Evolutionary conservation across 495 filamentous ascomycete genomes (phyloP), one percentile per base, ranked within the genome.

Genomic region (Aspergillus sclerotiicarbonarius): DNA sequence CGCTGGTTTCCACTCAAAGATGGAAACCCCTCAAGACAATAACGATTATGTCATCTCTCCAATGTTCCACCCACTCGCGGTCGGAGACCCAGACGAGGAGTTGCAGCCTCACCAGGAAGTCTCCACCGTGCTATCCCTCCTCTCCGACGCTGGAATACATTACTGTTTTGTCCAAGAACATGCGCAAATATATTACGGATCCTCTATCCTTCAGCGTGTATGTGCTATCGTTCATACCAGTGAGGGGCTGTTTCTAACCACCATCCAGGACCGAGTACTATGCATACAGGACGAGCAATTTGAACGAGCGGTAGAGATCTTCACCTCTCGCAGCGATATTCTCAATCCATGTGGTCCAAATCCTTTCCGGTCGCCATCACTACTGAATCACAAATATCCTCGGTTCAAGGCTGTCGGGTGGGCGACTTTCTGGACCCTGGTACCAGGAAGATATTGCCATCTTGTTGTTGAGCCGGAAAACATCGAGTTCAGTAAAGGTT

Each of bases 371-470:
- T 29, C 15, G n/a, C 32, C 54, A 15, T 3, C 16, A 3, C 47
- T 29, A 25, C 44, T 49, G 10, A 56, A 56, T n/a, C 54, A 50
- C 45, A 49, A 37, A 37, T 56, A 56, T 31, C 44, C 54, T 31
- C 43, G 44, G 15, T 56, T 56, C 31, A 56, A 56, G 18, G 44
- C 54, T 4, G n/a, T 25, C 13, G 54, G 54, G 12, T 39, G 44
- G 39, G 32, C 37, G 12, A 29, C n/a, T 20, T 49, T 56, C 43
- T 56, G 44, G 44, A 15, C 20, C 7, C 44, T 56, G 10, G 54
- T 56, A 8, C 54, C 54, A 13, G 44, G 29, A 50, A 50, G 31
- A n/a, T 56, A 56, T 18, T 56, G 45, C 31, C 54, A 56, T 41
- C 19, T 56, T 4, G 18, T 5, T 1, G 47, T 44, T 32, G 18